Base-by-base conservation (phyloP, 2,329 filamentous ascomycete species). In the Aspergillus luchuensis region DNA sequence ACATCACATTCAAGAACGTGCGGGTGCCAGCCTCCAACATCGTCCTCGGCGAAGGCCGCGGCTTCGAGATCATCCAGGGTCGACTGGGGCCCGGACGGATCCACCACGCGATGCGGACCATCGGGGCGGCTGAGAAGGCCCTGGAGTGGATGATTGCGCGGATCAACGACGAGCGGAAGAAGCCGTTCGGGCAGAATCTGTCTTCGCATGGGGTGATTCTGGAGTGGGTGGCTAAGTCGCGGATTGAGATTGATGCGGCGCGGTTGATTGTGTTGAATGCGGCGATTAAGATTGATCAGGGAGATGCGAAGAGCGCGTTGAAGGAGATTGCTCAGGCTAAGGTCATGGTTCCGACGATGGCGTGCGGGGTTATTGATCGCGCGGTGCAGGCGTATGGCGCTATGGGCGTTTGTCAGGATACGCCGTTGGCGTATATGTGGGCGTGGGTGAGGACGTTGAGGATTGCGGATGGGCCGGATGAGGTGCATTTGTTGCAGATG, bases 21-120 rank as follows among this genome's bases (percentile, higher is more conserved):
- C 90, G 94, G 61, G 91, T 99, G 0, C 94, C 94, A 7, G 87
- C 83, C 33, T 81, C 82, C 70, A 95, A 91, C 80, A 89, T 99
- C 72, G 90, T 98, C 10, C 89, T 99, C 3, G 94, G 95, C 62
- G 91, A 95, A 76, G 95, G 95, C 66, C 88, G 91, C 64, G 95
- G 95, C 19, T 99, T 99, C 76, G 95, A 99, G 79, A 97, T 99
- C 74, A 97, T 99, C 73, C 95, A 99, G 77, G 95, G 95, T 60
- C 91, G 95, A 69, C 89, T 99, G 23, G 95, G 95, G 1, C 95
- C 95, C 1, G 95, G 95, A 36, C 91, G 95, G 60, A 98, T 99
- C 74, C 95, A 99, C 81, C 95, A 99, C 80, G 92, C 92, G 62
- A 99, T 99, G 95, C 89, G 95, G 66, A 89, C 88, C 62, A 95